Percentiles rank a stretch among this genome's conserved stretches.
phyloP scores from a whole-genome alignment of 768 basidiomycete genomes.

The Multifurca ochricompacta region DNA sequence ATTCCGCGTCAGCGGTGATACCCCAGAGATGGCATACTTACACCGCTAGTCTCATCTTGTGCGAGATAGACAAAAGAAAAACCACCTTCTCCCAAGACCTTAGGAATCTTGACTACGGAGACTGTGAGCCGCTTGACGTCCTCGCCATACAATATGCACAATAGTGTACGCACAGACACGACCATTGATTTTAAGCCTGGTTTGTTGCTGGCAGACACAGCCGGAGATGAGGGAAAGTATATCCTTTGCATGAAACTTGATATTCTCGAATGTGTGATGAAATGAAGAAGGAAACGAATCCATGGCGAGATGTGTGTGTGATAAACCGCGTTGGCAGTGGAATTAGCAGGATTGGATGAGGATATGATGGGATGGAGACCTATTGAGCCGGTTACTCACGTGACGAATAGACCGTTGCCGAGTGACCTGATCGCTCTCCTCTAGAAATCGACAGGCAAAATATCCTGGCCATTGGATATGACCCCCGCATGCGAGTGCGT shows the following conservation, averaged over 20 bases:
- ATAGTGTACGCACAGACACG: slow-evolving; percentile 63
- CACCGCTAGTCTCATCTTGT: slow-evolving; percentile 79
- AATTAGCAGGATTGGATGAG: no score
- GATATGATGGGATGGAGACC: no score
- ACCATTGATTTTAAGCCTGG: slow-evolving; percentile 92
- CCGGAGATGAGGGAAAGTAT: slow-evolving; percentile 75
- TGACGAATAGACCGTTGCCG: no score
- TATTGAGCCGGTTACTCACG: no score
- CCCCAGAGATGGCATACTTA: slow-evolving; percentile 32
- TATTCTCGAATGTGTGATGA: slow-evolving; percentile 40
- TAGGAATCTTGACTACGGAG: slow-evolving; percentile 83
- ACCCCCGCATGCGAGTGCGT: no score
- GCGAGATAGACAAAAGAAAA: slow-evolving; percentile 89
- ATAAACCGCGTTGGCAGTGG: no score
- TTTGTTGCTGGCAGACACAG: slow-evolving; percentile 72
- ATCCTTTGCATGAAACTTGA: slow-evolving; percentile 74
- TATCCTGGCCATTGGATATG: no score
- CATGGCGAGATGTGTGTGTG: slow-evolving; percentile 5
- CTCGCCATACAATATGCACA: background rate
- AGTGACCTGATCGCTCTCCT: no score
- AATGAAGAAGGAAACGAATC: slow-evolving; percentile 9
- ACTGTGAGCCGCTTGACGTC: background rate
- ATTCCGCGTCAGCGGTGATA: slow-evolving; percentile 6
- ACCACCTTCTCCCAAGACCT: slow-evolving; percentile 92
- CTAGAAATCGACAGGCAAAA: no score